A percentile compares a stretch with the other conserved stretches of the same genome.
phyloP scores from a whole-genome alignment of 108 stramenopile species.

The Phaeodactylum tricornutum region DNA sequence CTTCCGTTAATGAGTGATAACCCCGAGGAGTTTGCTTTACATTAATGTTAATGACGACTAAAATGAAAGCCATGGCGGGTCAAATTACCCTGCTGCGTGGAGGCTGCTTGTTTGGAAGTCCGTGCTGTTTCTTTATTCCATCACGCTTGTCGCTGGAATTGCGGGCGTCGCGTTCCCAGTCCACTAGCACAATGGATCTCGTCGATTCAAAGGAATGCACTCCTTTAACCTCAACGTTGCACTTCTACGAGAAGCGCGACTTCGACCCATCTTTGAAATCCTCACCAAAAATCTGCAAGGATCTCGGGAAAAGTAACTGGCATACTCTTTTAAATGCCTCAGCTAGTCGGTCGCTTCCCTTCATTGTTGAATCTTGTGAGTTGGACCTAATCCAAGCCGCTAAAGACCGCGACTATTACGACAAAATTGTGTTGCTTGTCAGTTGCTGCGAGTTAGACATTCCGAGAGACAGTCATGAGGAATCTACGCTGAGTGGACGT shows the following conservation, averaged over 20 bases:
- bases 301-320: background rate
- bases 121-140: too few species aligned
- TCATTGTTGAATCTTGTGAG: background rate
- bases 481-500: background rate
- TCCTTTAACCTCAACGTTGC: too few species aligned
- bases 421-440: conserved; percentile 1
- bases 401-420: background rate
- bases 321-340: background rate
- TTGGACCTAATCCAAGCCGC: conserved; percentile 3
- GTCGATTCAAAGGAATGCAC: too few species aligned
- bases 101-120: too few species aligned
- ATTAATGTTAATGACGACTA: background rate
- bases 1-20: too few species aligned
- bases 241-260: background rate
- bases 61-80: too few species aligned
- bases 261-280: background rate
- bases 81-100: too few species aligned
- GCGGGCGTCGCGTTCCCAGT: background rate
- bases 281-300: background rate
- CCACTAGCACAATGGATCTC: background rate
- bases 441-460: conserved; percentile 2
- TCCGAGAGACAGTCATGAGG: background rate
- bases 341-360: too few species aligned
- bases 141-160: too few species aligned
- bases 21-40: too few species aligned